These are phyloP conservation scores for Colletotrichum trifolii DNA, from an alignment of 2,329 filamentous ascomycete genomes.

Conservation along the genomic window DNA sequence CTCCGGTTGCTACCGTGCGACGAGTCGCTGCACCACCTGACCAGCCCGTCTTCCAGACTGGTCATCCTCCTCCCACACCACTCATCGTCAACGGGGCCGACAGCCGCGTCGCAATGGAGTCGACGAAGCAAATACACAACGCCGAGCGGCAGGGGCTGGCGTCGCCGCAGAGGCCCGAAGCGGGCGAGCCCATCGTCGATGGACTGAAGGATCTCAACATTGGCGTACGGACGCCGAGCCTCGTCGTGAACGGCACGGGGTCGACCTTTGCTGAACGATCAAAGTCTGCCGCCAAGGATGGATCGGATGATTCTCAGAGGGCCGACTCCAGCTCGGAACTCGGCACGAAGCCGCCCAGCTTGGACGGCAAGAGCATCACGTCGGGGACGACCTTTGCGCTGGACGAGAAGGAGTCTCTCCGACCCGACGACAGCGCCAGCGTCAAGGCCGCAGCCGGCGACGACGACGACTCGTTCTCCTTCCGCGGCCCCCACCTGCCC, in stretches of 20 bases:
- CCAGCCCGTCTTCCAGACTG: slow-evolving; percentile 1
- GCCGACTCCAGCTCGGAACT: slow-evolving; percentile 73
- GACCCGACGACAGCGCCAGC: slow-evolving; percentile 95
- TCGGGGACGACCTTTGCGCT: slow-evolving; percentile 96
- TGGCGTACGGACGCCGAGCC: slow-evolving; percentile 49
- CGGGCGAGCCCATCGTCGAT: slow-evolving; percentile 38
- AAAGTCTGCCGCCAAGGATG: slow-evolving; percentile 51
- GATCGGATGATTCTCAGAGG: slow-evolving; percentile 67
- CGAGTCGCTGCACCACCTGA: slow-evolving; percentile 36
- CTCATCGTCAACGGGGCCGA: slow-evolving; percentile 20
- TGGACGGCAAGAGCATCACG: slow-evolving; percentile 94
- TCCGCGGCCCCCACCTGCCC: slow-evolving; percentile 78
- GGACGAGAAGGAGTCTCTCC: slow-evolving; percentile 94
- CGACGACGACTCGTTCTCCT: slow-evolving; percentile 87
- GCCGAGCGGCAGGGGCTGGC: slow-evolving; percentile 14
- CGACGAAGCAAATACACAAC: slow-evolving; percentile 12
- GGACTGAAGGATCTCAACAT: slow-evolving; percentile 46
- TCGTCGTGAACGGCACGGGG: slow-evolving; percentile 64
- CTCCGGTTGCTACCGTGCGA: slow-evolving; percentile 45
- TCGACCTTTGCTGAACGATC: slow-evolving; percentile 51
- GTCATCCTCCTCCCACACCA: neutral
- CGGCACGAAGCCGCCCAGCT: slow-evolving; percentile 84
- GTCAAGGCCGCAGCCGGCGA: slow-evolving; percentile 87
- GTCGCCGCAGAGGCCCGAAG: slow-evolving; percentile 14
- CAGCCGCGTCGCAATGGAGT: slow-evolving; percentile 18